Evolutionary conservation across 192 early-diverging fungal genomes (phyloP).

Genomic region (Podila horticola): DNA sequence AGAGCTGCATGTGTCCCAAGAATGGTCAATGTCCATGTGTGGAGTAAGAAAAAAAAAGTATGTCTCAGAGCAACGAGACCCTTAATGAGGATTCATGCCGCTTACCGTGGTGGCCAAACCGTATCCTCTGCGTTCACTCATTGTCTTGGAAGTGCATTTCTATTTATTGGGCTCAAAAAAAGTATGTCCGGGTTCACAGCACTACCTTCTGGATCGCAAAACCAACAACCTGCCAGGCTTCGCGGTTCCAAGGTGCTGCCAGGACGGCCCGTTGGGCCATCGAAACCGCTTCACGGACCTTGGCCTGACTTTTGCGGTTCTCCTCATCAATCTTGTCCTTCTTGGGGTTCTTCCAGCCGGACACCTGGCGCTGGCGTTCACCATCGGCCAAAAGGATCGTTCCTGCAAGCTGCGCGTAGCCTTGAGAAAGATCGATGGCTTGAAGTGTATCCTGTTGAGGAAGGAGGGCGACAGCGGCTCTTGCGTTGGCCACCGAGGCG

Average conservation of each 20-base stretch:
- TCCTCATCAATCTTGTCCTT: constrained; percentile 45
- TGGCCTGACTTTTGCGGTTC: constrained; percentile 19
- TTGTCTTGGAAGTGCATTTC: too few relatives aligned
- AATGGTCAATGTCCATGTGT: too few relatives aligned
- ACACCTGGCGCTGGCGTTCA: constrained; percentile 32
- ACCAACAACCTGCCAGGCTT: constrained; percentile 56
- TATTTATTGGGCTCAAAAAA: not conserved
- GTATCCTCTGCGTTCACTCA: too few relatives aligned
- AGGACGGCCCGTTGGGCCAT: constrained; percentile 54
- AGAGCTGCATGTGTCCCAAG: too few relatives aligned
- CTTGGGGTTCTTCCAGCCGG: constrained; percentile 38
- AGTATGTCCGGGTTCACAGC: too few relatives aligned
- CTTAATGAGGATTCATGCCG: too few relatives aligned
- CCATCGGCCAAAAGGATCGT: constrained; percentile 41
- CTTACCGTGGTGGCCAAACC: too few relatives aligned
- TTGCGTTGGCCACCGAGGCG: constrained; percentile 47
- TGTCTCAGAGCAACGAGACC: too few relatives aligned
- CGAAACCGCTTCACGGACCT: constrained; percentile 10
- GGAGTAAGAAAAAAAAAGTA: too few relatives aligned
- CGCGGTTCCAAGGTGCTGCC: constrained; percentile 57
- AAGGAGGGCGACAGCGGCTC: constrained; percentile 37
- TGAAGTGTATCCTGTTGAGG: constrained; percentile 18
- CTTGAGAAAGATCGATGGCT: constrained; percentile 41
- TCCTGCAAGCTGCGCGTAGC: constrained; percentile 51
- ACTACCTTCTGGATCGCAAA: constrained; percentile 10